Evolutionary conservation across 768 basidiomycete species (phyloP), one percentile per base, ranked within the genome.

Genomic region (Tulasnella sp.): DNA sequence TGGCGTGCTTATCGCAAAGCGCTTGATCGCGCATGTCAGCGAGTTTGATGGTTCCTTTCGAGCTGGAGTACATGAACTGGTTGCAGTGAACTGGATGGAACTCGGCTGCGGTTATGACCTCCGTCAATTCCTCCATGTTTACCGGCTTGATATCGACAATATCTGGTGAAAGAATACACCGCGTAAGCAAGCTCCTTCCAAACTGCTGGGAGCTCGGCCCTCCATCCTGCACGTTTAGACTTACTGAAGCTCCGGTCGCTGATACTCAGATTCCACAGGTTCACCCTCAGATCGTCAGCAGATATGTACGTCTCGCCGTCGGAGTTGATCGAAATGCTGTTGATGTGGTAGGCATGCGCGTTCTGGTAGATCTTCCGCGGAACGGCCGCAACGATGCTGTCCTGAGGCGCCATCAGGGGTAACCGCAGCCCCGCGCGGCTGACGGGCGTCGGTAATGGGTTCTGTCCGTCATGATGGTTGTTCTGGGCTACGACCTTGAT

Each of bases 61-160:
- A 98, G 82, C 94, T 95, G 75, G 96, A 98, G 81, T 98, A 99
- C 95, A 98, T 97, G 84, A 99, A 98, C 67, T 93, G 84, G 81
- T 98, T 98, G 88, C 97, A 98, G 75, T 96, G 92, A 69, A 88
- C 86, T 37, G 97, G 97, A 79, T 98, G 97, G 82, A 99, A 98
- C 82, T 99, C 97, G 64, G 97, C 94, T 12, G 96, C 94, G n/a
- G 97, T 99, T 81, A 99, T 98, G 79, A 99, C 97, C 80, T 99
- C 97, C 17, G 97, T 98, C 70, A 99, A 85, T 80, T 99, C 97
- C 79, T 99, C 97, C 97, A 99, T 99, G 81, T 99, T 99, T 77
- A 94, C 89, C 1, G 97, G 97, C 80, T 99, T 99, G 87, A 99
- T 98, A 81, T 99, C 97, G 75, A 99, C 95, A 78, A 99, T 98